Evolutionary conservation across 2,329 filamentous ascomycete species (phyloP).

Genomic region (Claviceps quebecensis): DNA sequence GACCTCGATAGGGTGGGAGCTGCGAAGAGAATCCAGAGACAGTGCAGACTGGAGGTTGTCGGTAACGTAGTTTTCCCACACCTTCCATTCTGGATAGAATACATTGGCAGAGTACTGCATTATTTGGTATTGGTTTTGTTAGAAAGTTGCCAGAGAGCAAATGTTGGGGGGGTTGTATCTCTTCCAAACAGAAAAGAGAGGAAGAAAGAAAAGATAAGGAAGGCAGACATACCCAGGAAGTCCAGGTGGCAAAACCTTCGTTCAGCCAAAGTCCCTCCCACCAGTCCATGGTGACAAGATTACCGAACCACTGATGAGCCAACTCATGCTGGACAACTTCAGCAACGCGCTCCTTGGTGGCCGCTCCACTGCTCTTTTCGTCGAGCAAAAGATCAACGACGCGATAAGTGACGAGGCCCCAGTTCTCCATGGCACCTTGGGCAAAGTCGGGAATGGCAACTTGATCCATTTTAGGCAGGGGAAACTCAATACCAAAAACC

Average conservation of each 20-base stretch:
- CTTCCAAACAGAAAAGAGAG: background rate
- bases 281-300: slow-evolving; percentile 96
- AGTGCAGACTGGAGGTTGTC: slow-evolving; percentile 84
- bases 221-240: slow-evolving; percentile 16
- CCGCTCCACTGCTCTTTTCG: slow-evolving; percentile 79
- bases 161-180: too few relatives aligned
- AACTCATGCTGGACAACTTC: slow-evolving; percentile 95
- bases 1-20: slow-evolving; percentile 92
- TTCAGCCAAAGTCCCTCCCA: slow-evolving; percentile 98
- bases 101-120: slow-evolving; percentile 67
- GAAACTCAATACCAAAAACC: slow-evolving; percentile 55
- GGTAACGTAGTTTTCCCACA: slow-evolving; percentile 90
- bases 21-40: slow-evolving; percentile 76
- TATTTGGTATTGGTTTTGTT: background rate
- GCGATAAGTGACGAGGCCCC: slow-evolving; percentile 90
- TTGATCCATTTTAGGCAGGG: slow-evolving; percentile 36
- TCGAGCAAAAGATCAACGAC: slow-evolving; percentile 73
- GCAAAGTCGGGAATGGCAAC: slow-evolving; percentile 92
- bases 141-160: background rate
- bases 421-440: slow-evolving; percentile 96
- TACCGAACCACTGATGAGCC: slow-evolving; percentile 97
- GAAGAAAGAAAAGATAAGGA: background rate
- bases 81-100: slow-evolving; percentile 97
- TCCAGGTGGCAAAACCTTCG: slow-evolving; percentile 61
- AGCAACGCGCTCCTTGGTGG: slow-evolving; percentile 81